These are phyloP conservation scores for Yamadazyma buinensis DNA, from an alignment of 1,139 yeast genomes.

Conservation along the genomic window DNA sequence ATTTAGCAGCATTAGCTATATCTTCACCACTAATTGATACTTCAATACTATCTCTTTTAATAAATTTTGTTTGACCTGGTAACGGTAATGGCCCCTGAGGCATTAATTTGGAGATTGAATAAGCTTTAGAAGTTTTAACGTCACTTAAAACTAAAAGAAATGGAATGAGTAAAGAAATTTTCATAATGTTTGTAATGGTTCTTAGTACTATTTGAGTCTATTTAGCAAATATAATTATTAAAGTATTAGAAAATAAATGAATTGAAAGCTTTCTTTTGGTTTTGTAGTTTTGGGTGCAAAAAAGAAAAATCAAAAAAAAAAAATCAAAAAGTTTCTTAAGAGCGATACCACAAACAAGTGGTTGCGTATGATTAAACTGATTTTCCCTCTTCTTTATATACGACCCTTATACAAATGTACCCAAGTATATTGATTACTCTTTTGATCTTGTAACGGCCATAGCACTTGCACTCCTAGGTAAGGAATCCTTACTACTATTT, in stretches of 20 bases:
- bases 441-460: slow-evolving; percentile 12
- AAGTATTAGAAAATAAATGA: too few species aligned
- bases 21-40: slow-evolving; percentile 23
- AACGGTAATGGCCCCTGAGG: not conserved
- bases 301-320: not conserved
- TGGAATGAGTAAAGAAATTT: too few species aligned
- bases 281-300: too few species aligned
- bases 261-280: too few species aligned
- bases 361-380: not conserved
- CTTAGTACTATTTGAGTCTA: not conserved
- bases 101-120: not conserved
- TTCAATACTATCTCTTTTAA: slow-evolving; percentile 17
- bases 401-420: too few species aligned
- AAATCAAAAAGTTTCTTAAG: not conserved
- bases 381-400: too few species aligned
- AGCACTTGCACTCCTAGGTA: slow-evolving; percentile 21
- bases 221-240: not conserved
- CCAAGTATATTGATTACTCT: too few species aligned
- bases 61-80: too few species aligned
- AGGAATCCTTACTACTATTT: slow-evolving; percentile 27
- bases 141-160: not conserved
- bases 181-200: not conserved
- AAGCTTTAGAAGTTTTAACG: not conserved
- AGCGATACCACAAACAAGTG: not conserved
- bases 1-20: slow-evolving; percentile 20